Base-by-base conservation (phyloP, 1,284 basidiomycete species). In the Puccinia coronata region DNA sequence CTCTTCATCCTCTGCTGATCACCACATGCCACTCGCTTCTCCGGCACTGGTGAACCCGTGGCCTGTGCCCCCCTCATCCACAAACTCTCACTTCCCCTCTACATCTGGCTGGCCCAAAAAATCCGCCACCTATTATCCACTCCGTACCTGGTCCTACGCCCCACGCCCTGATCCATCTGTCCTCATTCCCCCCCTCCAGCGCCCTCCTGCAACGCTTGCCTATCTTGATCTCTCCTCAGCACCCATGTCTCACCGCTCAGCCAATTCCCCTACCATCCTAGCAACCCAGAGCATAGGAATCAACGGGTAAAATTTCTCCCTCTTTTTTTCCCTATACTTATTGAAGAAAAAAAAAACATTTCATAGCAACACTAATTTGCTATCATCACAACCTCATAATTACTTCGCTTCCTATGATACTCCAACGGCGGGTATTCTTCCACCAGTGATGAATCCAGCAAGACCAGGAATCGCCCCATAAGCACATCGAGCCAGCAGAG, bases 21-120 rank as follows among this genome's bases (percentile, higher is more conserved):
- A 34, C 23, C 25, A 53, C 25, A 25, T 71, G 2, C 16, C 23
- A 28, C 69, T 71, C 28, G 69, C 47, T 14, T 53, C 69, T 23
- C 69, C 69, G 53, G 69, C 11, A 31, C 25, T 53, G 12, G 2
- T 23, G 12, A 51, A 39, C 43, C 69, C 69, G 20, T 71, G 69
- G 69, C 69, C 69, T 34, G 47, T 71, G 1, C 69, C 69, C 34
- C 69, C 69, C 69, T 71, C 69, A 20, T 51, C 69, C 43, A 14
- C 43, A n/a, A 8, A 49, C 69, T 34, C 69, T 1, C 25, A 31
- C 28, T 2, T 28, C 34, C 28, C 47, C 25, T 23, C 36, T 36
- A 43, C 28, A 51, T 53, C 51, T 31, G 28, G 47, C n/a, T 71
- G 69, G 69, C 69, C 69, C 0, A 16, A 1, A 51, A 71, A 71